A percentile compares a stretch with the other conserved stretches of the same genome.
These are phyloP conservation scores for Tetrastigma voinierianum DNA, from an alignment of 164 flowering plant genomes.

Conservation along the genomic window DNA sequence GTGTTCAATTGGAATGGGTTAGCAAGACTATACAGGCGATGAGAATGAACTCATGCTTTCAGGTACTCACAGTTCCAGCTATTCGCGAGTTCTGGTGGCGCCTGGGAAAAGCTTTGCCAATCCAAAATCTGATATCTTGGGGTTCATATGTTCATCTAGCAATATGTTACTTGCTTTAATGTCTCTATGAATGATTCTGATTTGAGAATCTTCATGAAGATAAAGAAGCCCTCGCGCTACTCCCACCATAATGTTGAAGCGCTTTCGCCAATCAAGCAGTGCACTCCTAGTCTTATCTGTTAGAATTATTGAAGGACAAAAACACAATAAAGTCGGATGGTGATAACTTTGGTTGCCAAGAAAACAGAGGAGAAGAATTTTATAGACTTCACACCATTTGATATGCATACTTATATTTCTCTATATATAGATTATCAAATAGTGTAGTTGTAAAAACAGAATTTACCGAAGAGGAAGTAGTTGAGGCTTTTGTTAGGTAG, in stretches of 20 bases:
- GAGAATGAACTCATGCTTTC: background rate
- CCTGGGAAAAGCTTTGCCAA: slow-evolving; percentile 17
- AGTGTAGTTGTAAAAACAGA: background rate
- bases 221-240: too few species aligned
- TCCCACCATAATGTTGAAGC: slow-evolving; percentile 9
- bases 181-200: too few species aligned
- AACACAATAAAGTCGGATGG: background rate
- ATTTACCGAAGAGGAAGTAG: slow-evolving; percentile 25
- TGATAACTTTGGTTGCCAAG: background rate
- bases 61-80: slow-evolving; percentile 4
- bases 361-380: background rate
- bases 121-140: slow-evolving; percentile 24
- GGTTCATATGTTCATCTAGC: slow-evolving; percentile 4
- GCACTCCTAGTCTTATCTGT: slow-evolving; percentile 12
- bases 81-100: background rate
- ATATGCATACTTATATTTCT: too few species aligned
- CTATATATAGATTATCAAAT: too few species aligned
- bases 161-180: too few species aligned
- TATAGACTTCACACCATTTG: too few species aligned
- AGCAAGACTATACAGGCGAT: background rate
- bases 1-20: background rate
- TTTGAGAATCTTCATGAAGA: too few species aligned
- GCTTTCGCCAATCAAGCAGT: slow-evolving; percentile 15
- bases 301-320: background rate
- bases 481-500: slow-evolving; percentile 24